These are phyloP conservation scores for Staphylotrichum tortipilum DNA, from an alignment of 495 filamentous ascomycete species.

Conservation along the genomic window DNA sequence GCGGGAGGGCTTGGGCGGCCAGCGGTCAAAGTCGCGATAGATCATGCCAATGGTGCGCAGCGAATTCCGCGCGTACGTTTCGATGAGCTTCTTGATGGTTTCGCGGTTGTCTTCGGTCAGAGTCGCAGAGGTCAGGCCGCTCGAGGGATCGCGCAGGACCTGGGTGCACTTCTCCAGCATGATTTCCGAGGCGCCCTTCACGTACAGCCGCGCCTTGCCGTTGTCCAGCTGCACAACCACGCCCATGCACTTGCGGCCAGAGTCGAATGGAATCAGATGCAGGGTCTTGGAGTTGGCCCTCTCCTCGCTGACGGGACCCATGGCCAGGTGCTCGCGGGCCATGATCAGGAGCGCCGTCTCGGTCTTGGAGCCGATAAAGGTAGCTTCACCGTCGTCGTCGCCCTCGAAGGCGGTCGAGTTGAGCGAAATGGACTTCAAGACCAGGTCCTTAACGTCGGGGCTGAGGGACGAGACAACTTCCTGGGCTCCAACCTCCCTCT, in stretches of 20 bases:
- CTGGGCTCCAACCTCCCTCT: slow-evolving; percentile 15
- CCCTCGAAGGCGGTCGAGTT: slow-evolving; percentile 90
- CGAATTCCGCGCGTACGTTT: slow-evolving; percentile 69
- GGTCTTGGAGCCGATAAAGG: slow-evolving; percentile 83
- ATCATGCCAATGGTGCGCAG: slow-evolving; percentile 79
- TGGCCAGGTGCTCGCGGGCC: slow-evolving; percentile 66
- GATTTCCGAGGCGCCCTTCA: slow-evolving; percentile 90
- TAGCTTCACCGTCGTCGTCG: slow-evolving; percentile 58
- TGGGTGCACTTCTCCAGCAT: slow-evolving; percentile 62
- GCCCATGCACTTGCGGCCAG: slow-evolving; percentile 82
- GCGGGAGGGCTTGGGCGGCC: slow-evolving; percentile 66
- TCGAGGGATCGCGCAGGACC: slow-evolving; percentile 64
- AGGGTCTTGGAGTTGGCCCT: slow-evolving; percentile 59
- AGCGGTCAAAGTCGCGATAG: slow-evolving; percentile 81
- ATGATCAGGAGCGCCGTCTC: slow-evolving; percentile 75
- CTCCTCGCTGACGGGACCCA: slow-evolving; percentile 60
- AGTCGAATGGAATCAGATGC: slow-evolving; percentile 81
- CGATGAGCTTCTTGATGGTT: slow-evolving; percentile 57
- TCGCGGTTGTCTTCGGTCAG: slow-evolving; percentile 52
- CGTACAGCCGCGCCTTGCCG: slow-evolving; percentile 58
- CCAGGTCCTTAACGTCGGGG: slow-evolving; percentile 49
- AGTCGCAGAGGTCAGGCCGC: slow-evolving; percentile 43
- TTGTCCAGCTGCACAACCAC: slow-evolving; percentile 58
- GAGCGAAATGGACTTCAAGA: slow-evolving; percentile 67
- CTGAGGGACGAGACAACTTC: slow-evolving; percentile 44